Conservation (phyloP, 768 basidiomycete genomes). For the Gautieria morchelliformis region DNA sequence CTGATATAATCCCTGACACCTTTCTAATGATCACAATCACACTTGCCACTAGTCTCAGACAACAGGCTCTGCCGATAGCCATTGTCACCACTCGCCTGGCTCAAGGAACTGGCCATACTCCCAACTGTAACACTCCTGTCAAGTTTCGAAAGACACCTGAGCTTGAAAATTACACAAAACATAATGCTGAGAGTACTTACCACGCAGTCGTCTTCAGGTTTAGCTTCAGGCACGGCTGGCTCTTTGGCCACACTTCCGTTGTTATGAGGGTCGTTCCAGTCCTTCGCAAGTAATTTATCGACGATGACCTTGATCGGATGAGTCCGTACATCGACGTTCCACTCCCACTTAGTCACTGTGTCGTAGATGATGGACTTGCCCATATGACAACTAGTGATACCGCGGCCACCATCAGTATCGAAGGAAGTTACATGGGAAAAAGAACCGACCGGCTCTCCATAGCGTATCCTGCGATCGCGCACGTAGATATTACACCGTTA, state of each 20-base stretch:
- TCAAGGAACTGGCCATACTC: conserved; percentile 27
- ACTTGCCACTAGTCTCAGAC: background rate
- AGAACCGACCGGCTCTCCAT: conserved; percentile 52
- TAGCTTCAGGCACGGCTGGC: conserved; percentile 34
- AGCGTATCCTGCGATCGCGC: conserved; percentile 79
- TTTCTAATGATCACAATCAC: background rate
- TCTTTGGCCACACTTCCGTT: conserved; percentile 15
- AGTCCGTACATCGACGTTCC: conserved; percentile 67
- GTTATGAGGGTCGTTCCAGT: conserved; percentile 25
- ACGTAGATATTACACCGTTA: conserved; percentile 65
- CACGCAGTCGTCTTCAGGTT: conserved; percentile 54
- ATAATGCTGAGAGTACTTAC: conserved; percentile 30
- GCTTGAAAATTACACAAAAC: background rate
- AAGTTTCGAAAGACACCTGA: background rate
- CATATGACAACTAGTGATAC: conserved; percentile 58
- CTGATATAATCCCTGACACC: background rate
- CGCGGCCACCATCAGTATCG: background rate
- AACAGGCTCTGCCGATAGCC: too few relatives aligned
- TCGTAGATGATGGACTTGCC: conserved; percentile 80
- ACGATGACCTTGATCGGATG: conserved; percentile 66
- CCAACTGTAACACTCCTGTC: conserved; percentile 67
- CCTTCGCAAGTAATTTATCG: conserved; percentile 49
- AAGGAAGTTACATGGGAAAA: background rate
- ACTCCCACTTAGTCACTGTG: conserved; percentile 70
- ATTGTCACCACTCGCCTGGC: background rate